Evolutionary conservation across 2,329 filamentous ascomycete species (phyloP), one percentile per base, ranked within the genome.

Genomic region (Dactylella cylindrospora): DNA sequence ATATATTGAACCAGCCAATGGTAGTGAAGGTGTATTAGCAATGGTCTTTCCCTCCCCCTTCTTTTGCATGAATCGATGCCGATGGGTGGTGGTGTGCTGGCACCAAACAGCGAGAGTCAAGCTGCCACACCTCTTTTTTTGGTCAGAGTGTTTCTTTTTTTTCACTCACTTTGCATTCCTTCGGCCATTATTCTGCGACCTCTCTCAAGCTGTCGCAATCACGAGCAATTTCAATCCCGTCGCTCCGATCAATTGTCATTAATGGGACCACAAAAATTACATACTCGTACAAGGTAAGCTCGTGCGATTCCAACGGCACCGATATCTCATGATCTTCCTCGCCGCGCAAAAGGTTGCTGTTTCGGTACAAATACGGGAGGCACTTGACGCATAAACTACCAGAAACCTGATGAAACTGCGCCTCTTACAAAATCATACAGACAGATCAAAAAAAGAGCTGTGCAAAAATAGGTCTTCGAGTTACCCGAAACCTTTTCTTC

Each of bases 171-270:
- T 38, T n/a, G 13, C 9, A 15, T 13, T 31, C 20, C 22, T 51
- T 28, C 26, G 19, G 39, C 32, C 32, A 23, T 25, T 52, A 33
- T 26, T 46, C 20, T 44, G 39, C 39, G 13, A 47, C 38, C 25
- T 45, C 13, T 23, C 25, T 44, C 31, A 19, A 31, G 12, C 22
- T 12, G 44, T 23, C 38, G 29, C 38, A 33, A 36, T 26, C 38
- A 9, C n/a, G 22, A 39, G 7, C n/a, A 25, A 40, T 20, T 40
- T 20, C 39, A 20, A 6, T 17, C 6, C 17, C 22, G 29, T 61
- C 55, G 55, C 55, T 52, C 53, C 53, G 47, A 43, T 61, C 55
- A 61, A 61, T 53, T 53, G 47, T 43, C 32, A 10, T 44, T 36
- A 25, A 25, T n/a, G 15, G 40, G 43, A 40, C 35, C 35, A 61